Base-by-base conservation (phyloP, 345 rosid genomes). In the Linum lewisii region DNA sequence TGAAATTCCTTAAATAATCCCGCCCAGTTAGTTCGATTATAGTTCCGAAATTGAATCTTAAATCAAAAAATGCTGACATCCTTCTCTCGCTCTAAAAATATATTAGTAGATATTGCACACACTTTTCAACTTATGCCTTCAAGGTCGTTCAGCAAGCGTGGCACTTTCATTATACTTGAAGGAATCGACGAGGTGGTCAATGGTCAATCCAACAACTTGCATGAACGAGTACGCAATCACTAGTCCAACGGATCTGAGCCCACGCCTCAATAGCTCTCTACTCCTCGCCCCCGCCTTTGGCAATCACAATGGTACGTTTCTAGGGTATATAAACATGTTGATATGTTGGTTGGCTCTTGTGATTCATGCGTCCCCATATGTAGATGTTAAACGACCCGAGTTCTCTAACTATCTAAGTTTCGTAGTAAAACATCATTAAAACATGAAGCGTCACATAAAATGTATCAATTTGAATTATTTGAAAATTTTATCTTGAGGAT, bases 211-310 rank as follows among this genome's bases (percentile, higher is more conserved):
- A 2, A 95, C 95, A 8, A 92, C 97, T 49, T 93, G 99, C 91
- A 89, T 86, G 73, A 93, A 93, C 10, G 95, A 93, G 54, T 81
- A 81, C 59, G 89, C 83, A 0, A 93, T 93, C 70, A 93, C 99
- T 5, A 97, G 99, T 21, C 99, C 99, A 0, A 84, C 97, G 2
- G 85, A 78, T 51, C 99, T 72, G 66, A 93, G 89, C 23, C 99
- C 99, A 13, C 83, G 66, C 75, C 72, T 93, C 69, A 82, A 62
- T 61, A 93, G 67, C 53, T 93, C 99, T 70, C 72, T 85, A 84
- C 97, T 93, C 1, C 89, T 78, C n/a, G 72, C 76, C 65, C 85
- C 97, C 32, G 99, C 95, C 73, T 93, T 93, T 20, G 99, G 94
- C 10, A 83, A 63, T 59, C 97, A 76, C 14, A 89, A 54, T 0